Evolutionary conservation across 1,284 basidiomycete genomes (phyloP), one percentile per base, ranked within the genome.

Genomic region (Pseudomicrostroma phylloplanum): DNA sequence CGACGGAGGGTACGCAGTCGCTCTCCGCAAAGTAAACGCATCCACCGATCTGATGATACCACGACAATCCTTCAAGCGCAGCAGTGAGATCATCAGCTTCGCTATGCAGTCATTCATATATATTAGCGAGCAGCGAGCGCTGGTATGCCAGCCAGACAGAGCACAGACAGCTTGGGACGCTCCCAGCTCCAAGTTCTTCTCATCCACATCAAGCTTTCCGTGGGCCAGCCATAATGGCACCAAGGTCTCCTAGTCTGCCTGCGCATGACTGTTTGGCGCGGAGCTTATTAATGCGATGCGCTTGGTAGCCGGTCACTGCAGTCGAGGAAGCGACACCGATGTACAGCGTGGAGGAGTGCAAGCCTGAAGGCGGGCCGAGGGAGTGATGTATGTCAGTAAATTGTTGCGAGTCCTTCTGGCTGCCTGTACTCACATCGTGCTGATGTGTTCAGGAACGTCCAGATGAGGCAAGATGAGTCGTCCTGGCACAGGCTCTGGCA

Each of bases 201-300:
- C 3, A 36, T 3, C 30, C 30, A 36, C 3, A 36, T 36, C 30
- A 36, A 36, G 30, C 3, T 36, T 36, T 36, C 30, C 30, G 3
- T 36, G 30, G 30, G 30, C 4, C 30, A 36, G 30, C 30, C 30
- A 36, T 36, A 9, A 36, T 9, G 9, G 30, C 30, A 3, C 21
- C 51, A 7, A 54, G 51, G 51, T 54, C 51, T 25, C 51, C 51
- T 25, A 54, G 25, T 25, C 51, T 17, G n/a, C 51, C 51, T 6
- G 51, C 51, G 13, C 51, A 54, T 26, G 13, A 6, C 6, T 54
- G 51, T 25, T 26, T 54, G 51, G 13, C 51, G 13, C 51, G n/a
- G 21, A 23, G 2, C 15, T 17, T 13, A 15, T 21, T 26, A 19
- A 54, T 54, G 17, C 51, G 15, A 17, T 17, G 13, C 6, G 25